Evolutionary conservation across 805 yeast species (phyloP).

Genomic region (Ogataea trehalophila): DNA sequence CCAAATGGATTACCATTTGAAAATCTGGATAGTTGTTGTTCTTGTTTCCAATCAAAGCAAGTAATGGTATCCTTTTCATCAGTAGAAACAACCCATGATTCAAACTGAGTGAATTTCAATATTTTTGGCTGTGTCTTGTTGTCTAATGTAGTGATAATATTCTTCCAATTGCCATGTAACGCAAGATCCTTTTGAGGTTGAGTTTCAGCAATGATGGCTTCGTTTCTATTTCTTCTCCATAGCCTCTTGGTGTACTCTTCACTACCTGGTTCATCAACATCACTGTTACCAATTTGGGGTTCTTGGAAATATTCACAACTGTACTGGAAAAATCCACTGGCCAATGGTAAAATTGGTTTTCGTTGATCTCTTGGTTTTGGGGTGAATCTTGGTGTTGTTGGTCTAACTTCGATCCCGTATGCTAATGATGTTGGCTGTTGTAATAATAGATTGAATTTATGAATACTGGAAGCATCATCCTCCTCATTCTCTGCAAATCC

Average conservation of each 20-base stretch:
- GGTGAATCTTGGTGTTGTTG: slow-evolving; percentile 53
- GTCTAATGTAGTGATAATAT: slow-evolving; percentile 51
- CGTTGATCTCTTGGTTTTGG: slow-evolving; percentile 26
- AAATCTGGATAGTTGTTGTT: slow-evolving; percentile 57
- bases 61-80: slow-evolving; percentile 82
- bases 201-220: slow-evolving; percentile 77
- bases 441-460: slow-evolving; percentile 20
- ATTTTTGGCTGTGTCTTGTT: slow-evolving; percentile 78
- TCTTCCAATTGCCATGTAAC: slow-evolving; percentile 80
- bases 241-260: slow-evolving; percentile 72
- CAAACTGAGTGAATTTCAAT: slow-evolving; percentile 84
- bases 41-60: slow-evolving; percentile 82
- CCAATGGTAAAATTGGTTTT: slow-evolving; percentile 47
- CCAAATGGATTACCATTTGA: slow-evolving; percentile 84
- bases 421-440: slow-evolving; percentile 26
- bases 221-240: slow-evolving; percentile 91
- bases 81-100: slow-evolving; percentile 69
- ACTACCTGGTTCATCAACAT: slow-evolving; percentile 89
- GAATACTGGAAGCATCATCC: slow-evolving; percentile 17
- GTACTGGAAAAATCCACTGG: slow-evolving; percentile 65
- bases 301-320: slow-evolving; percentile 92
- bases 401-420: slow-evolving; percentile 43
- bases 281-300: slow-evolving; percentile 85
- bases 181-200: slow-evolving; percentile 87
- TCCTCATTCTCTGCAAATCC: slow-evolving; percentile 19